phyloP scores from a whole-genome alignment of 768 basidiomycete genomes.

The Macrolepiota albuminosa region DNA sequence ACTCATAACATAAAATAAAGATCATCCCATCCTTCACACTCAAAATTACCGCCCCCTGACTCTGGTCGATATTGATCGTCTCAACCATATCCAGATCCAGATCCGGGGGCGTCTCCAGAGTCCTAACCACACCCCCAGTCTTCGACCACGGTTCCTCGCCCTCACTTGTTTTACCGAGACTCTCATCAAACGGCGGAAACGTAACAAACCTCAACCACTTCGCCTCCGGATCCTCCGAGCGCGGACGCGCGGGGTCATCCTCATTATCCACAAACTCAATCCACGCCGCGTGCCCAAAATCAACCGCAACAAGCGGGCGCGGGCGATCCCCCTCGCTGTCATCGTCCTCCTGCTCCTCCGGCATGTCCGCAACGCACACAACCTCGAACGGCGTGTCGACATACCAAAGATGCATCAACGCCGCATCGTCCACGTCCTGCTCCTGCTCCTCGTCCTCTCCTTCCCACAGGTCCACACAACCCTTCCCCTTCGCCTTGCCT shows the following conservation, averaged over 20 bases:
- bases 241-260: constrained; percentile 16
- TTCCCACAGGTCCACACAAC: constrained; percentile 10
- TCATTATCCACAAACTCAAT: constrained; percentile 52
- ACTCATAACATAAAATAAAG: constrained; percentile 66
- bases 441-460: constrained; percentile 13
- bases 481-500: not conserved
- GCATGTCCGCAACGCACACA: constrained; percentile 54
- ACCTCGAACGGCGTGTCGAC: constrained; percentile 69
- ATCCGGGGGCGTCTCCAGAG: constrained; percentile 59
- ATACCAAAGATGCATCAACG: constrained; percentile 67
- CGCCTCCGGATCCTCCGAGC: constrained; percentile 25
- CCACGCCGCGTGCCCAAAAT: constrained; percentile 88
- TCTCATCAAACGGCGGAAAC: constrained; percentile 52
- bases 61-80: constrained; percentile 77
- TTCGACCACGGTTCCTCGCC: constrained; percentile 21
- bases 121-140: constrained; percentile 46
- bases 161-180: constrained; percentile 15
- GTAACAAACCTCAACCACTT: constrained; percentile 68
- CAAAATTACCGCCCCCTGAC: constrained; percentile 67
- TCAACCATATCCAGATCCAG: constrained; percentile 62
- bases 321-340: constrained; percentile 40
- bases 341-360: constrained; percentile 25
- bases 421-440: constrained; percentile 35
- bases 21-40: constrained; percentile 65
- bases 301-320: constrained; percentile 71